Evolutionary conservation across 306 rosid species (phyloP).

Genomic region (Cicer cuneatum): DNA sequence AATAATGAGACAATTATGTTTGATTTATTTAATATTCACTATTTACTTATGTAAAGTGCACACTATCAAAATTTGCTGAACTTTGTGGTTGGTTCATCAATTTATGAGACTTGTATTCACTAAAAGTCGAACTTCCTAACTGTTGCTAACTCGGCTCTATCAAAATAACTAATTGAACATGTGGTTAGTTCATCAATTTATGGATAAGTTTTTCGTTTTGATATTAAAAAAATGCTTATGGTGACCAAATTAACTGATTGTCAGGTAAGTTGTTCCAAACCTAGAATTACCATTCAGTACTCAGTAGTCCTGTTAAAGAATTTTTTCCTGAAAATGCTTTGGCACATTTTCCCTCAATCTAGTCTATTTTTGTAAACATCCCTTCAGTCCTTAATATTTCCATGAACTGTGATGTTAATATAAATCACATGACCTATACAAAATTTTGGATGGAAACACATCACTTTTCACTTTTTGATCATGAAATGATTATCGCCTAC

Average conservation of each 20-base stretch:
- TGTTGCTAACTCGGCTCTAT: too few relatives aligned
- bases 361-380: background rate
- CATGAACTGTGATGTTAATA: background rate
- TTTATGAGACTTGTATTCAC: too few relatives aligned
- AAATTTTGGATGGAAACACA: background rate
- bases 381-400: conserved; percentile 8
- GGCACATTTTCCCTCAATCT: background rate
- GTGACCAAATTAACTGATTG: background rate
- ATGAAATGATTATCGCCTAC: background rate
- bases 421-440: conserved; percentile 13
- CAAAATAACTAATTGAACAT: background rate
- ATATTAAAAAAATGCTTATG: background rate
- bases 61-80: too few relatives aligned
- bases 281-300: conserved; percentile 1
- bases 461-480: background rate
- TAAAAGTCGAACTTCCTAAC: too few relatives aligned
- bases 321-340: background rate
- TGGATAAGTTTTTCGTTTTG: background rate
- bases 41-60: too few relatives aligned
- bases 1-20: too few relatives aligned
- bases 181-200: background rate
- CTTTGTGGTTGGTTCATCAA: too few relatives aligned
- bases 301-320: background rate
- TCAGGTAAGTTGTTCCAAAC: background rate
- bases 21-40: too few relatives aligned